phyloP scores from a whole-genome alignment of 257 asterid species.

The Craterostigma plantagineum region DNA sequence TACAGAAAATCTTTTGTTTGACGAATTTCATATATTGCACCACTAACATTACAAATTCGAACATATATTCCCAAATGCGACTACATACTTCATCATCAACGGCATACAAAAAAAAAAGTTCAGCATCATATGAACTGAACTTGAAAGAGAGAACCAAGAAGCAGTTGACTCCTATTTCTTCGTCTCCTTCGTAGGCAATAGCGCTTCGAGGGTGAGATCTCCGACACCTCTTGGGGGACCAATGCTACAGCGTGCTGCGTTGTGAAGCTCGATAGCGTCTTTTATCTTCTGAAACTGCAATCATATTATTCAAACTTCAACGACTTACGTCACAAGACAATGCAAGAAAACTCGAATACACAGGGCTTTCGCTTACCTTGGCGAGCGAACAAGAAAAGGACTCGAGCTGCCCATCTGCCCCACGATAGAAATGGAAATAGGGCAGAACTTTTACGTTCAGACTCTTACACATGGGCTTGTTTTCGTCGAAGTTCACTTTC shows the following conservation, averaged over 20 bases:
- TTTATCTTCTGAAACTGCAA: constrained; percentile 1
- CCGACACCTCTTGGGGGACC: neutral
- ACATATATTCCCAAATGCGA: no score
- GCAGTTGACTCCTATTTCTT: neutral
- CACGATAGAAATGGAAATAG: constrained; percentile 54
- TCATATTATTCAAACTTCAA: neutral
- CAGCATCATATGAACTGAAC: no score
- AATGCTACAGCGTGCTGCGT: constrained; percentile 1
- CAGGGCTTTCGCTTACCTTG: no score
- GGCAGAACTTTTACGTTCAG: constrained; percentile 66
- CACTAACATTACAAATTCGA: no score
- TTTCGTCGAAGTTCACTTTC: constrained; percentile 63
- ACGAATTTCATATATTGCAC: no score
- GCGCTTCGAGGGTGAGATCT: neutral
- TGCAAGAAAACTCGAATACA: no score
- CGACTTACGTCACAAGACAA: neutral
- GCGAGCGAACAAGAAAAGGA: constrained; percentile 76
- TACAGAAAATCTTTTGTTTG: no score
- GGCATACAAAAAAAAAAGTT: no score
- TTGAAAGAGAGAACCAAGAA: no score
- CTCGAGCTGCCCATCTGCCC: constrained; percentile 48
- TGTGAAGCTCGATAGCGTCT: constrained; percentile 2
- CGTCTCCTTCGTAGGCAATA: neutral
- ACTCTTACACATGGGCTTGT: constrained; percentile 59
- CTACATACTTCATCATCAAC: no score